Evolutionary conservation across 1,284 basidiomycete species (phyloP).

Genomic region (Kalmanozyma brasiliensis): DNA sequence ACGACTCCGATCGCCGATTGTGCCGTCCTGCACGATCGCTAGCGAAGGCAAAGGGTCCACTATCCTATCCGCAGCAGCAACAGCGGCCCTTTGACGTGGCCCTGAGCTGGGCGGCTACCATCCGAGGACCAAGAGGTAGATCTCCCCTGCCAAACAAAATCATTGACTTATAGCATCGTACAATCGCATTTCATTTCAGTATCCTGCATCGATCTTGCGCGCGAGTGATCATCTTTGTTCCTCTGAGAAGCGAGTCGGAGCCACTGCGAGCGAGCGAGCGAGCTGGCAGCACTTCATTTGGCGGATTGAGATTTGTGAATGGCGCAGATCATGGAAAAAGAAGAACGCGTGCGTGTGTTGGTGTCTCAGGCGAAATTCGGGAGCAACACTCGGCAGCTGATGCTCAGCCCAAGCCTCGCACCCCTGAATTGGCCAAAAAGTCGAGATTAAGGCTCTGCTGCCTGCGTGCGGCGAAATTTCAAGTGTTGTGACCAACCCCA

Average conservation of each 20-base stretch:
- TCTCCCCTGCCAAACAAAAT: too few relatives aligned
- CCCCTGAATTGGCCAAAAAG: slow-evolving; percentile 4
- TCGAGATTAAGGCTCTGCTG: not conserved
- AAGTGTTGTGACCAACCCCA: not conserved
- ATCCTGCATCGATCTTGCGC: too few relatives aligned
- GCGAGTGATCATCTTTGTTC: too few relatives aligned
- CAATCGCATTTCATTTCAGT: too few relatives aligned
- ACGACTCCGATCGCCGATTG: slow-evolving; percentile 24
- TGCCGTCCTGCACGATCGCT: slow-evolving; percentile 24
- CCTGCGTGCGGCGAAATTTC: not conserved
- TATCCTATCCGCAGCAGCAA: not conserved
- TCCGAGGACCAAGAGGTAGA: too few relatives aligned
- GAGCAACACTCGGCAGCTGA: not conserved
- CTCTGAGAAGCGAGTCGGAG: too few relatives aligned
- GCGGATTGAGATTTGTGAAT: too few relatives aligned
- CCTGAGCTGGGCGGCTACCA: too few relatives aligned
- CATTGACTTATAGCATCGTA: too few relatives aligned
- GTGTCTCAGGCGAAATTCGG: slow-evolving; percentile 10
- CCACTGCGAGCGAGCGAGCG: not conserved
- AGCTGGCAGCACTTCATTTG: too few relatives aligned
- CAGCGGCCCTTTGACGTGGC: not conserved
- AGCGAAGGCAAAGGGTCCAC: slow-evolving; percentile 14
- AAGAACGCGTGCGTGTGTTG: slow-evolving; percentile 11
- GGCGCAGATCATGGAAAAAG: too few relatives aligned
- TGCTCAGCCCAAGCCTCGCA: slow-evolving; percentile 1